These are phyloP conservation scores for Arthrobotrys megalospora DNA, from an alignment of 2,329 filamentous ascomycete genomes.

Conservation along the genomic window DNA sequence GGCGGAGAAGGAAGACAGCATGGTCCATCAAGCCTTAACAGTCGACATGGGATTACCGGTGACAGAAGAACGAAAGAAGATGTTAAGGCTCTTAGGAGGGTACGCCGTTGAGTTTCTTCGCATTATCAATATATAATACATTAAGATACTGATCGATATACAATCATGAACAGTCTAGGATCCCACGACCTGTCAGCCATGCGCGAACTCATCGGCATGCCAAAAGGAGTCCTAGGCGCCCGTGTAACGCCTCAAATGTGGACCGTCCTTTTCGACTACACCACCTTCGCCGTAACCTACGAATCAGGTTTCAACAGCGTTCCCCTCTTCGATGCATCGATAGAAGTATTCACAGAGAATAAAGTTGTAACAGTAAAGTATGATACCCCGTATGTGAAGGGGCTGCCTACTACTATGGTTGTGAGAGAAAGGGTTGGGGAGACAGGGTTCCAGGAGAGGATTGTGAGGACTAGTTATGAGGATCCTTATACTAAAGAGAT, in stretches of 20 bases:
- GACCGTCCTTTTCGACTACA: constrained; percentile 69
- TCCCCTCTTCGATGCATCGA: constrained; percentile 72
- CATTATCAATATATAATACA: neutral
- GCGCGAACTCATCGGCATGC: constrained; percentile 72
- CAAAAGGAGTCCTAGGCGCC: constrained; percentile 69
- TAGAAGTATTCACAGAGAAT: constrained; percentile 72
- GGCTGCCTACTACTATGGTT: constrained; percentile 70
- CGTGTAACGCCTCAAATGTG: constrained; percentile 69
- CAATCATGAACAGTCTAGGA: constrained; percentile 66
- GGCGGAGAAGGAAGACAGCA: constrained; percentile 62
- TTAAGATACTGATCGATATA: no score
- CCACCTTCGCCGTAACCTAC: constrained; percentile 72
- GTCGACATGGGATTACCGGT: constrained; percentile 66
- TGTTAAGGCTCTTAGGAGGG: constrained; percentile 64
- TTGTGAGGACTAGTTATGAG: constrained; percentile 69
- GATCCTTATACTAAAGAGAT: constrained; percentile 68
- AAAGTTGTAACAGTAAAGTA: constrained; percentile 74
- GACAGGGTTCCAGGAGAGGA: constrained; percentile 67
- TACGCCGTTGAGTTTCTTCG: constrained; percentile 61
- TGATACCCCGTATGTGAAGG: constrained; percentile 75
- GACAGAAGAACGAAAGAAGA: constrained; percentile 63
- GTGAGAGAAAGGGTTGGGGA: constrained; percentile 69
- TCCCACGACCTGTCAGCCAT: constrained; percentile 73
- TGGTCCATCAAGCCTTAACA: constrained; percentile 65
- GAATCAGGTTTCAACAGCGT: constrained; percentile 73